Percentiles rank a stretch among this genome's conserved stretches.
These are phyloP conservation scores for Fusarium globosum DNA, from an alignment of 2,329 filamentous ascomycete species.

Conservation along the genomic window DNA sequence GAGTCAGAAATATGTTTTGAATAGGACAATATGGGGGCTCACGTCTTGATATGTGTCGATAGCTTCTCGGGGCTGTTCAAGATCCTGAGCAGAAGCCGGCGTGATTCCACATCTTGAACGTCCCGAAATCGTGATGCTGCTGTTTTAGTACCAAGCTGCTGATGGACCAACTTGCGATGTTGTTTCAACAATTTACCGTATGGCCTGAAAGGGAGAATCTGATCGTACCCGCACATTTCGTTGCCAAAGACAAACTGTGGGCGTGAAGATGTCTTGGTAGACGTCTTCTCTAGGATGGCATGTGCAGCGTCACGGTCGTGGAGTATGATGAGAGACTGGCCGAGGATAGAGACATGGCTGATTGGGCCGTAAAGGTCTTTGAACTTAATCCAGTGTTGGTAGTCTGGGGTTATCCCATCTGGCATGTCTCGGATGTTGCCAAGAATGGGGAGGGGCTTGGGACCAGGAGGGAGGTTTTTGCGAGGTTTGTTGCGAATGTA, in stretches of 20 bases:
- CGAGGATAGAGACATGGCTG: constrained; percentile 53
- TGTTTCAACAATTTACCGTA: not conserved
- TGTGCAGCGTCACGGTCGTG: not conserved
- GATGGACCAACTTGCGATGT: not conserved
- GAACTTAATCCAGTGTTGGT: constrained; percentile 53
- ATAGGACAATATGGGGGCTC: fast-evolving
- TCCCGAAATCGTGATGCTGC: not conserved
- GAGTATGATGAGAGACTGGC: constrained; percentile 51
- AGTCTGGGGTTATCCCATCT: constrained; percentile 46
- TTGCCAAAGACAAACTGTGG: constrained; percentile 22
- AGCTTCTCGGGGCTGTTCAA: not conserved
- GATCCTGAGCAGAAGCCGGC: not conserved
- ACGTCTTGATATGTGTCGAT: not conserved
- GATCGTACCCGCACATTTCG: constrained; percentile 13
- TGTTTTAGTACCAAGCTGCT: not conserved
- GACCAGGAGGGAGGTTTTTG: constrained; percentile 56
- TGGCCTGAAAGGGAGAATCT: not conserved
- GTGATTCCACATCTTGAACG: not conserved
- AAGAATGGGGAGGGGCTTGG: constrained; percentile 57
- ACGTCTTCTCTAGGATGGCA: constrained; percentile 46
- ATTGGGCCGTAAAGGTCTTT: constrained; percentile 52
- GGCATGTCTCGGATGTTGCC: constrained; percentile 63
- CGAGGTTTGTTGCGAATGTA: not conserved
- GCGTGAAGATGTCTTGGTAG: constrained; percentile 45
- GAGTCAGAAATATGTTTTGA: fast-evolving